These are phyloP conservation scores for Cytospora paraplurivora DNA, from an alignment of 2,329 filamentous ascomycete species.

Conservation along the genomic window DNA sequence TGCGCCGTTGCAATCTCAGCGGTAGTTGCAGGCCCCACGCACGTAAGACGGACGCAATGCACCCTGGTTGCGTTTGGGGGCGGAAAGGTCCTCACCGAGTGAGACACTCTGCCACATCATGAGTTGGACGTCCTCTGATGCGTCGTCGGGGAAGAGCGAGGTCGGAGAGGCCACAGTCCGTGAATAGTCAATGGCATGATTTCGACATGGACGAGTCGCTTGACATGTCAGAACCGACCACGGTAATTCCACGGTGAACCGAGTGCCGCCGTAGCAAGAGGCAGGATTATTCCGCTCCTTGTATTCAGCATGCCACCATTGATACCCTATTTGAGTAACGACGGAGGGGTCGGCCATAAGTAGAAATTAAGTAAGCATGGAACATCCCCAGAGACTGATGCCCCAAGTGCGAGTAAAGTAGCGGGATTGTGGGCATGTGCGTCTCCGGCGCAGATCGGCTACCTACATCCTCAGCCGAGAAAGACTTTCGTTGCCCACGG, in stretches of 20 bases:
- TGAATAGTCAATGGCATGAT: no score
- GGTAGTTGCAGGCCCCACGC: not conserved
- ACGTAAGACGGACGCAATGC: not conserved
- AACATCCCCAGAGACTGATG: not conserved
- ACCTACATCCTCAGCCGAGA: slow-evolving; percentile 16
- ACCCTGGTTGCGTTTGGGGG: slow-evolving; percentile 10
- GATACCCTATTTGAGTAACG: slow-evolving; percentile 3
- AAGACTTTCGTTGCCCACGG: not conserved
- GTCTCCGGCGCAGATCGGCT: slow-evolving; percentile 6
- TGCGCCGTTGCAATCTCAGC: not conserved
- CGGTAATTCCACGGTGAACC: not conserved
- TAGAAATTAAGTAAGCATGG: not conserved
- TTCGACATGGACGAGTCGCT: slow-evolving; percentile 1
- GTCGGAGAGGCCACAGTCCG: not conserved
- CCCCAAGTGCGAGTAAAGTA: not conserved
- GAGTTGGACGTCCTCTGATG: slow-evolving; percentile 1
- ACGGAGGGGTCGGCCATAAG: slow-evolving; percentile 17
- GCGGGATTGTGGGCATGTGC: not conserved
- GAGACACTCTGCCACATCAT: not conserved
- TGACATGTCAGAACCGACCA: slow-evolving; percentile 12
- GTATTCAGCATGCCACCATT: not conserved
- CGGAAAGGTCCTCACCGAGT: not conserved
- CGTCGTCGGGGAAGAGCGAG: not conserved
- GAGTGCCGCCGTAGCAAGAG: not conserved
- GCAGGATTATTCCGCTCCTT: not conserved